phyloP scores from a whole-genome alignment of 2,329 filamentous ascomycete species.

The Gaeumannomyces tritici region DNA sequence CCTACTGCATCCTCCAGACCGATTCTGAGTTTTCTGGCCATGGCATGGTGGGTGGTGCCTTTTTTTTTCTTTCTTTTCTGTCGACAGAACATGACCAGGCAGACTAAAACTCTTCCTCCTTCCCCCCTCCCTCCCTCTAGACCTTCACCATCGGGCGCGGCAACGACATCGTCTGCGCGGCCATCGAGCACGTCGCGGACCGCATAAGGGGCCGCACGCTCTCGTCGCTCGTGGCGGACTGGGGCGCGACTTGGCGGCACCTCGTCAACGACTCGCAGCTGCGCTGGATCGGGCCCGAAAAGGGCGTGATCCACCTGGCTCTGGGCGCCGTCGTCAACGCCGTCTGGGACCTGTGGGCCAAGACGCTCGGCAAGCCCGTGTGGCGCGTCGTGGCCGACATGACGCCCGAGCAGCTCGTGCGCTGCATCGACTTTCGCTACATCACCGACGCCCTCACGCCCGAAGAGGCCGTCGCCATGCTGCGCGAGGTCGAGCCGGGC shows the following conservation, averaged over 20 bases:
- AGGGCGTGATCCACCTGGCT: conserved; percentile 87
- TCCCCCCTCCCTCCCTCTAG: conserved; percentile 18
- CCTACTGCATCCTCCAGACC: conserved; percentile 87
- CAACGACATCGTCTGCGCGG: conserved; percentile 84
- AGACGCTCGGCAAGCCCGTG: conserved; percentile 74
- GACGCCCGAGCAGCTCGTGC: conserved; percentile 76
- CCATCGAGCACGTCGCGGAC: conserved; percentile 69
- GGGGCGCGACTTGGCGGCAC: conserved; percentile 83
- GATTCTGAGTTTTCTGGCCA: conserved; percentile 64
- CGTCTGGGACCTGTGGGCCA: conserved; percentile 93
- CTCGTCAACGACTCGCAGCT: conserved; percentile 87
- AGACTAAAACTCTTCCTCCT: background rate
- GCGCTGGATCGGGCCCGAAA: conserved; percentile 90
- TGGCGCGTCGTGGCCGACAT: conserved; percentile 88
- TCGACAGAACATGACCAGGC: background rate
- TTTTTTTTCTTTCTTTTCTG: too few species aligned
- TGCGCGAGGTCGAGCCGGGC: conserved; percentile 54
- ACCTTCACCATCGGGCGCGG: conserved; percentile 81
- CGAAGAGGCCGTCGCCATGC: conserved; percentile 66
- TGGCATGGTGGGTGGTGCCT: conserved; percentile 55
- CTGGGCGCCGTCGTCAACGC: conserved; percentile 85
- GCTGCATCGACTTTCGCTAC: conserved; percentile 88
- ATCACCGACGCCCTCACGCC: conserved; percentile 90
- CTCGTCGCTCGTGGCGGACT: conserved; percentile 66
- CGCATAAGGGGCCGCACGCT: conserved; percentile 69